phyloP scores from a whole-genome alignment of 257 asterid genomes.

The Plectranthus barbatus region DNA sequence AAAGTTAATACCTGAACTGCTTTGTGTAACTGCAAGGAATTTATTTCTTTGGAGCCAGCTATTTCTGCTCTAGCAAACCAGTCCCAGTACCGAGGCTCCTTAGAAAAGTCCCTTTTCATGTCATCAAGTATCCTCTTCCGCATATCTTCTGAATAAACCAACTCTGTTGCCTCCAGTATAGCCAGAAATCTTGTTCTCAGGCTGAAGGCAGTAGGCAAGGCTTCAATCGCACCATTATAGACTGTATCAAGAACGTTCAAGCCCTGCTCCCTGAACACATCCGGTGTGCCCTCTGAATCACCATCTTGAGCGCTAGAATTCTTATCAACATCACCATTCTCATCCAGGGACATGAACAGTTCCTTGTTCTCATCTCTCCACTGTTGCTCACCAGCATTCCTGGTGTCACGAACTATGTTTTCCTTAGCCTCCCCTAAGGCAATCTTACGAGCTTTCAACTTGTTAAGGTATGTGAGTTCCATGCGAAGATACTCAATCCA shows the following conservation, averaged over 20 bases:
- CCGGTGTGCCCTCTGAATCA: constrained; percentile 43
- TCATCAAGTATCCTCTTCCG: constrained; percentile 46
- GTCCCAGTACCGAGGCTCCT: constrained; percentile 73
- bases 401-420: constrained; percentile 19
- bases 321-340: constrained; percentile 32
- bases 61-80: constrained; percentile 76
- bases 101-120: constrained; percentile 57
- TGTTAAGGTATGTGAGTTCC: constrained; percentile 91
- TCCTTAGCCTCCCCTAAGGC: constrained; percentile 70
- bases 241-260: constrained; percentile 49
- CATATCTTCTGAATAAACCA: constrained; percentile 57
- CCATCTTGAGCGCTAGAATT: constrained; percentile 29
- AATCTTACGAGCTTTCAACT: constrained; percentile 74
- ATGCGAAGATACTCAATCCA: constrained; percentile 94
- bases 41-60: constrained; percentile 22
- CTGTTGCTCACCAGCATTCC: constrained; percentile 43
- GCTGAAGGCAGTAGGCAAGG: constrained; percentile 63
- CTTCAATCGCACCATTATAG: constrained; percentile 59
- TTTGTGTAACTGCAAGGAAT: constrained; percentile 31
- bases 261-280: constrained; percentile 55
- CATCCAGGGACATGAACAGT: constrained; percentile 57
- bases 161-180: constrained; percentile 52
- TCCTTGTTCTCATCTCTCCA: constrained; percentile 74
- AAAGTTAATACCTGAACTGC: constrained; percentile 53
- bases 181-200: constrained; percentile 67